Percentiles rank a stretch among this genome's conserved stretches.
phyloP scores from a whole-genome alignment of 2,329 filamentous ascomycete genomes.

The Hortaea werneckii region DNA sequence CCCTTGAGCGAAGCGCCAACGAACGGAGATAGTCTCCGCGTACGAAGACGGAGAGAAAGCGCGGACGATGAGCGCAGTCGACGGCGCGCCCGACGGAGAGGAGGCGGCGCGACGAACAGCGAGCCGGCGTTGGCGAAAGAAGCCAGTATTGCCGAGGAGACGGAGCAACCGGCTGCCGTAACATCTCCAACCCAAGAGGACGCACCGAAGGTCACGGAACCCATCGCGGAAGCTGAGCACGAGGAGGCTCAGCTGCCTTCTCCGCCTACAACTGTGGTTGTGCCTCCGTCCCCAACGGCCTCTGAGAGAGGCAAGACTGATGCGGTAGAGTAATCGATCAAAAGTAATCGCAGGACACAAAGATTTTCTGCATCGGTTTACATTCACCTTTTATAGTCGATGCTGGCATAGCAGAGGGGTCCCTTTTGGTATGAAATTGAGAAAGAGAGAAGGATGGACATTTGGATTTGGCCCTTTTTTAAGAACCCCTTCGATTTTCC shows the following conservation, averaged over 20 bases:
- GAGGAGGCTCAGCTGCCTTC: conserved; percentile 4
- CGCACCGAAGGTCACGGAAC: conserved; percentile 3
- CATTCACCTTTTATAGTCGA: not conserved
- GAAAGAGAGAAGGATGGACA: too few relatives aligned
- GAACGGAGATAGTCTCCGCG: conserved; percentile 31
- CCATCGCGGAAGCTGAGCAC: conserved; percentile 1
- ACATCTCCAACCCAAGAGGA: conserved; percentile 2
- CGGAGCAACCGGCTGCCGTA: conserved; percentile 1
- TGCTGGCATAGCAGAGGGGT: not conserved
- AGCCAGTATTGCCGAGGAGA: conserved; percentile 26
- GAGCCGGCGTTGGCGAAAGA: conserved; percentile 15
- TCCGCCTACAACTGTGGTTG: conserved; percentile 16
- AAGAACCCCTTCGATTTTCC: too few relatives aligned
- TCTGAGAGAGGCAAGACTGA: conserved; percentile 2
- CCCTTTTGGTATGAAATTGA: too few relatives aligned
- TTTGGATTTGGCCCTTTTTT: too few relatives aligned
- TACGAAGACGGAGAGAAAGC: conserved; percentile 64
- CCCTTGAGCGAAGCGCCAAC: conserved; percentile 44
- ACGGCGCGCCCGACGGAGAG: conserved; percentile 47
- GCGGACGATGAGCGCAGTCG: conserved; percentile 68
- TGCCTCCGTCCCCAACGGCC: conserved; percentile 21
- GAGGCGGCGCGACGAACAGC: conserved; percentile 22
- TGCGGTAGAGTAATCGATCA: not conserved
- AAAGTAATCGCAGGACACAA: not conserved
- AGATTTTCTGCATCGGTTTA: not conserved